Evolutionary conservation across 2,329 filamentous ascomycete genomes (phyloP), one percentile per base, ranked within the genome.

Genomic region (Colletotrichum truncatum): DNA sequence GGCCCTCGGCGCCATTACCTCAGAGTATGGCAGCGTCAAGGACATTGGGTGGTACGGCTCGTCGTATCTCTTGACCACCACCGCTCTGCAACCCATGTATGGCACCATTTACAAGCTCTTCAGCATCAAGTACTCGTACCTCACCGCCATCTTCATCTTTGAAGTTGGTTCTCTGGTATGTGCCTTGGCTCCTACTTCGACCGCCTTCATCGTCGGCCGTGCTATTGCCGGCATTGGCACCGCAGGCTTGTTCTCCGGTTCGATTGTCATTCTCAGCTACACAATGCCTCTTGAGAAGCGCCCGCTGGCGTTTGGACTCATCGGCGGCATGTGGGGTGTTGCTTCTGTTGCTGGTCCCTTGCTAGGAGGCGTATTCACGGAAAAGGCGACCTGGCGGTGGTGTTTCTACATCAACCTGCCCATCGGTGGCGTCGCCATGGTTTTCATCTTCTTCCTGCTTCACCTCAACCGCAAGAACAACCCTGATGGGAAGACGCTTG

Each of bases 261-360:
- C 80, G 41, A 80, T 84, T 21, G 80, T 84, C 39, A 83, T 85
- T 51, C 73, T 85, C 58, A 76, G 76, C 10, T 77, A 81, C 39
- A 78, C 80, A 6, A 77, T 88, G 49, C 86, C 87, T 4, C 78
- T 89, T 8, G 74, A 81, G 7, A 84, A 86, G 70, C 78, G 86
- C 30, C 86, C 82, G 7, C 74, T 85, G 28, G 85, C 83, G 23
- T 86, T 86, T 57, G 86, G 85, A 25, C 72, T 87, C 39, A 79
- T 88, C 39, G 84, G 83, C 10, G 83, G 80, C 52, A 85, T 87
- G 77, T 88, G 83, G 74, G 87, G 86, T 14, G 80, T 89, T 52
- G 85, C 85, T 41, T 79, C 76, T 26, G 82, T 86, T 6, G 80
- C 81, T 3, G 84, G 84, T 0, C 84, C 84, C 7, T 71, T 87